phyloP scores from a whole-genome alignment of 495 filamentous ascomycete species.

The Penicillium coffeae region DNA sequence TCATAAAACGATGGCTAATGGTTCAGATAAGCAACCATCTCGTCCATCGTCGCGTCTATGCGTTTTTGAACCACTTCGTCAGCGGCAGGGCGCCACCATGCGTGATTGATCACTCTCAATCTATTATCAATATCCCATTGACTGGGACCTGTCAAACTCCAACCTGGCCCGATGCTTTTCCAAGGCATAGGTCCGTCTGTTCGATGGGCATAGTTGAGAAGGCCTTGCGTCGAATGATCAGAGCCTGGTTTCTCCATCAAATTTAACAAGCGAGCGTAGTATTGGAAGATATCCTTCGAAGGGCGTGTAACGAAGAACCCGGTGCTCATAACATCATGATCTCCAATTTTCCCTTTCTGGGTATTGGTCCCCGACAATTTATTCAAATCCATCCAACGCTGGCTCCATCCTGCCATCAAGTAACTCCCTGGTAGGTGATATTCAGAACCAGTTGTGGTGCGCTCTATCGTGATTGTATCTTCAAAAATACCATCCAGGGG shows the following conservation, averaged over 20 bases:
- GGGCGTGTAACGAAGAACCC: slow-evolving; percentile 41
- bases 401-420: not conserved
- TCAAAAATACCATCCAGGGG: slow-evolving; percentile 39
- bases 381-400: slow-evolving; percentile 1
- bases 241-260: slow-evolving; percentile 26
- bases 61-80: not conserved
- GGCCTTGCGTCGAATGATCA: slow-evolving; percentile 35
- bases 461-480: slow-evolving; percentile 14
- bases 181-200: slow-evolving; percentile 44
- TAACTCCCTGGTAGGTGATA: slow-evolving; percentile 1
- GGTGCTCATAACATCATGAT: slow-evolving; percentile 18
- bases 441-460: not conserved
- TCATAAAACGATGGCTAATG: not conserved
- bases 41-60: not conserved
- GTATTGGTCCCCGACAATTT: slow-evolving; percentile 20
- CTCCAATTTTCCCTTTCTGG: not conserved
- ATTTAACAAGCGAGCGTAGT: slow-evolving; percentile 30
- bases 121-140: not conserved
- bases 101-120: not conserved
- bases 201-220: slow-evolving; percentile 44
- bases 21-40: not conserved
- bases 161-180: not conserved
- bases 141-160: slow-evolving; percentile 1
- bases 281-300: slow-evolving; percentile 28
- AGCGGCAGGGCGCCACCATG: not conserved